Evolutionary conservation across 371 early-diverging fungal genomes (phyloP), one percentile per base, ranked within the genome.

Genomic region (Mucor ambiguus): DNA sequence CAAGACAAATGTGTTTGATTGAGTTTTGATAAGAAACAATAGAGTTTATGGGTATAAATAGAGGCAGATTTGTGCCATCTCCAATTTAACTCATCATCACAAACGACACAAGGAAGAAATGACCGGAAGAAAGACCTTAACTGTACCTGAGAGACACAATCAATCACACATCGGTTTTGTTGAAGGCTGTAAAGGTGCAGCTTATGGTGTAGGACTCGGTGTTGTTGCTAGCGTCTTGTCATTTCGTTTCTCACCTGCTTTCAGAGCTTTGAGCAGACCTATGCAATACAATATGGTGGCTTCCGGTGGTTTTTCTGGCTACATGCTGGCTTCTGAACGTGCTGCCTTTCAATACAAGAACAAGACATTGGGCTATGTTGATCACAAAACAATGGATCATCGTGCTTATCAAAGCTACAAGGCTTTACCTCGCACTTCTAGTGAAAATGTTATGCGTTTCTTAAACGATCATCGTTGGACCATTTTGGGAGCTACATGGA

Each of bases 171-270:
- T 64, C 9, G 58, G 64, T 35, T 64, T 64, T 38, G 33, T 46
- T 48, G 28, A 64, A 20, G 64, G 58, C 4, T 64, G 58, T 46
- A 64, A 64, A 64, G 48, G 58, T 0, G 48, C 58, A 4, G 58
- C 35, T 33, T 32, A 44, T 18, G 64, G 64, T 1, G 46, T 46
- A 12, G 64, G 64, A 3, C 7, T 58, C 18, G 58, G 64, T 24
- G 32, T 46, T 18, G 30, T 58, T 24, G 35, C 64, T 14, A 58
- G 46, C 28, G 35, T 33, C 33, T 11, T 64, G 4, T 44, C 64
- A 44, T 64, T 64, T 26, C 64, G 64, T 33, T 64, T 64, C 58
- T 64, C 64, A 14, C 64, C 64, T 35, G 64, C 64, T 26, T 64
- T 64, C 48, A 18, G 64, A 46, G 44, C 64, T 12, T 58, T 58